Conservation (phyloP, 2,329 filamentous ascomycete species). For the Chrysoporthe puriensis region DNA sequence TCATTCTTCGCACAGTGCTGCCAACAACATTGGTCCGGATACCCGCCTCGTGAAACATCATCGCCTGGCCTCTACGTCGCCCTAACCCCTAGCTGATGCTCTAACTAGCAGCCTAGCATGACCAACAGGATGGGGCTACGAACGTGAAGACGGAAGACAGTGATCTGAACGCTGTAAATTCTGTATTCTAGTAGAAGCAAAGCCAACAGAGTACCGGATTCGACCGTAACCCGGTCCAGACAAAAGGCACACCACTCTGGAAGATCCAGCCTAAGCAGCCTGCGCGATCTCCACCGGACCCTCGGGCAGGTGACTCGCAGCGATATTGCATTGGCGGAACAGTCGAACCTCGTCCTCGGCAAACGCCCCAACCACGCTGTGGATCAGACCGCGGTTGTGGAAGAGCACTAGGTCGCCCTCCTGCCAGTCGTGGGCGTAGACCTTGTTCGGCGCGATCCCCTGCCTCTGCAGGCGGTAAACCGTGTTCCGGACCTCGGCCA, state of each 20-base stretch:
- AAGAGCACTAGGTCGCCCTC: conserved; percentile 78
- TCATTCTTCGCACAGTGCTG: neutral
- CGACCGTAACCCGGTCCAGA: neutral
- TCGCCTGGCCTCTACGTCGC: neutral
- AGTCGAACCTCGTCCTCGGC: conserved; percentile 72
- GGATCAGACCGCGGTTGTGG: conserved; percentile 75
- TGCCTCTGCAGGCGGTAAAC: conserved; percentile 72
- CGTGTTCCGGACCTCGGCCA: conserved; percentile 67
- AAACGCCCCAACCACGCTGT: conserved; percentile 77
- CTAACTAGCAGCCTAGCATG: neutral
- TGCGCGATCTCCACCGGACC: conserved; percentile 45
- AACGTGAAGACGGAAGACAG: neutral
- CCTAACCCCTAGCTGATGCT: neutral
- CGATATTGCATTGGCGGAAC: conserved; percentile 80
- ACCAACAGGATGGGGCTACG: too few relatives aligned
- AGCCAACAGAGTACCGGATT: neutral
- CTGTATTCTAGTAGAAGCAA: neutral
- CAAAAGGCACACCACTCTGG: neutral
- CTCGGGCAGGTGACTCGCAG: conserved; percentile 61
- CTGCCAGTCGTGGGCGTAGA: conserved; percentile 78
- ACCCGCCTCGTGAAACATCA: neutral
- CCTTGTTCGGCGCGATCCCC: conserved; percentile 67
- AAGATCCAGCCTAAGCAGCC: conserved; percentile 18
- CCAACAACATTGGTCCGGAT: neutral
- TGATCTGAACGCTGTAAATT: neutral